phyloP scores from a whole-genome alignment of 2,329 filamentous ascomycete genomes.

The Fusarium sp. region DNA sequence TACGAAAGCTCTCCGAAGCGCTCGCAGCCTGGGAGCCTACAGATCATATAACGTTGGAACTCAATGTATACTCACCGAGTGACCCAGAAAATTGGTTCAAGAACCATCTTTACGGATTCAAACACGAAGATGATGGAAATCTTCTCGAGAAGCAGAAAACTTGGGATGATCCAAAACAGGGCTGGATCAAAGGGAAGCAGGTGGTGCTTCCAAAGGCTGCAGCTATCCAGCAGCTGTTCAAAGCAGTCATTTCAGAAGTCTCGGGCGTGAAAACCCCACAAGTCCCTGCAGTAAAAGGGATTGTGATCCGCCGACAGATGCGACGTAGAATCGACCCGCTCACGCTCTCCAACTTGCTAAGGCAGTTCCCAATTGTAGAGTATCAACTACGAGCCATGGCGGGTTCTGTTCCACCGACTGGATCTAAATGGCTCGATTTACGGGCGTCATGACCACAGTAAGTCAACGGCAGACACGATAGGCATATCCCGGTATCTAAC shows the following conservation, averaged over 20 bases:
- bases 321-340: not conserved
- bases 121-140: not conserved
- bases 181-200: not conserved
- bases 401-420: not conserved
- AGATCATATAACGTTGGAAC: not conserved
- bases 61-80: not conserved
- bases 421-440: not conserved
- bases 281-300: not conserved
- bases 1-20: not conserved
- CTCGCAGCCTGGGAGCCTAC: not conserved
- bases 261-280: not conserved
- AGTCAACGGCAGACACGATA: not conserved
- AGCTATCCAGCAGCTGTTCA: not conserved
- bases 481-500: not conserved
- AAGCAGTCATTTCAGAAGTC: accelerated
- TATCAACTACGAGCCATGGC: not conserved
- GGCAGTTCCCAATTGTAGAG: not conserved
- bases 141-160: not conserved
- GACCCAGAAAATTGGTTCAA: not conserved
- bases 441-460: not conserved
- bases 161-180: not conserved
- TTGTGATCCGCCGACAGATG: not conserved
- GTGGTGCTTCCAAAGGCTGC: not conserved
- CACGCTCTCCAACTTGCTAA: not conserved
- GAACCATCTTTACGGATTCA: not conserved